Conservation (phyloP, 2,329 filamentous ascomycete species). For the Metarhizium album region DNA sequence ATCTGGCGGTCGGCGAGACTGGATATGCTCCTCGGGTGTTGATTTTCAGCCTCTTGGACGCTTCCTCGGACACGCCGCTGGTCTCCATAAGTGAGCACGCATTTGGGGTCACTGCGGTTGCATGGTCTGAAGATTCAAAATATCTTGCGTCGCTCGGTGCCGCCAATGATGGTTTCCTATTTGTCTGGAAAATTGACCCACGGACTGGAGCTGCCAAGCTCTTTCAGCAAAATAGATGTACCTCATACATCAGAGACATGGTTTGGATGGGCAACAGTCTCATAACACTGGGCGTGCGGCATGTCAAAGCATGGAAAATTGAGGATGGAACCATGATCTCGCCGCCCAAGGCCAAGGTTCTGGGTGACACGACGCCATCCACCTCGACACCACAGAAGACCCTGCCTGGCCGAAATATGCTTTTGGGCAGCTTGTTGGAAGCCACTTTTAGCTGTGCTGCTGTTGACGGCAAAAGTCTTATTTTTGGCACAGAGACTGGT, state of each 20-base stretch:
- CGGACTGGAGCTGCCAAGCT: slow-evolving; percentile 70
- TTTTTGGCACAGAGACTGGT: slow-evolving; percentile 79
- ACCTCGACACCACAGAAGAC: slow-evolving; percentile 41
- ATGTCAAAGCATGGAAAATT: slow-evolving; percentile 87
- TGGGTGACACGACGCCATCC: slow-evolving; percentile 27
- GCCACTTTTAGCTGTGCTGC: slow-evolving; percentile 73
- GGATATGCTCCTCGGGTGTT: slow-evolving; percentile 87
- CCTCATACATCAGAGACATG: slow-evolving; percentile 75
- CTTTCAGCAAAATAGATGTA: slow-evolving; percentile 83
- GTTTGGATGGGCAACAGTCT: slow-evolving; percentile 79
- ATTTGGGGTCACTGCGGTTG: slow-evolving; percentile 77
- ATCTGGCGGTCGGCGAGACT: slow-evolving; percentile 87
- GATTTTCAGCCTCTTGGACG: slow-evolving; percentile 76
- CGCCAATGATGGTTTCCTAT: slow-evolving; percentile 87
- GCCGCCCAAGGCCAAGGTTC: slow-evolving; percentile 51
- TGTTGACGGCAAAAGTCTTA: slow-evolving; percentile 61
- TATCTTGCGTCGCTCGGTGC: slow-evolving; percentile 83
- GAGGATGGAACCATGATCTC: slow-evolving; percentile 53
- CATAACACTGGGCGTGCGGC: slow-evolving; percentile 78
- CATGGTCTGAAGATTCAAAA: slow-evolving; percentile 78
- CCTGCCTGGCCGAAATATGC: slow-evolving; percentile 73
- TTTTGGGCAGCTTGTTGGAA: slow-evolving; percentile 73
- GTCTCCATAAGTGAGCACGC: slow-evolving; percentile 82
- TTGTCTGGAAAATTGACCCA: slow-evolving; percentile 80
- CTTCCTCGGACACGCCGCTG: slow-evolving; percentile 68